Evolutionary conservation across 129 eudicot species (phyloP), one percentile per base, ranked within the genome.

Genomic region (Apium graveolens): DNA sequence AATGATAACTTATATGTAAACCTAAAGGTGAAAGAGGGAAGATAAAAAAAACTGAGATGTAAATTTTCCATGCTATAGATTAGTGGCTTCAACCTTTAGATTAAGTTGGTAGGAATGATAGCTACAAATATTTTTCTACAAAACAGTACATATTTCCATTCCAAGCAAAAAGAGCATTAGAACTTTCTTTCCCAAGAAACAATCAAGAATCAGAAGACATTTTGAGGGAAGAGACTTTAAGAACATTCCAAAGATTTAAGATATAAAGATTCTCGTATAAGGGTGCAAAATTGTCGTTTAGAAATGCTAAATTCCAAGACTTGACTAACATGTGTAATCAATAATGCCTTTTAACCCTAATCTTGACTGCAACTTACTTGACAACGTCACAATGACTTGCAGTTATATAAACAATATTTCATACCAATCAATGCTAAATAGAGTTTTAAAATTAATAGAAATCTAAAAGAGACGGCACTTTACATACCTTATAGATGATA

Each of bases 401-500:
- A 46, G 65, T 12, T 63, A 31, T 31, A 34, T 32, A 24, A 62
- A 75, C 9, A 34, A 44, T 73, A 80, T 51, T 26, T 76, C 26
- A 73, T 76, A 31, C 78, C 80, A 62, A 77, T 60, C 69, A 41
- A 80, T 41, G 45, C 63, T 31, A 14, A 42, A 62, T 32, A 45
- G 34, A 74, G 70, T 71, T 78, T 16, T 18, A 69, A 45, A 78
- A 68, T 14, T 38, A 48, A 80, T 1, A 80, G 18, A 29, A 63
- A 16, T 3, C 35, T 21, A 29, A 77, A 12, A 76, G 82, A 46
- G 74, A 82, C 42, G 32, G 70, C 66, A 31, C 29, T n/a, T 26
- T 26, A 53, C 83, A 29, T 37, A 96, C 99, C 99, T 96, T 65
- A 80, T 42, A 32, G 87, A 86, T 76, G 89, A 80, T 62, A 89